Base-by-base conservation (phyloP, 352 stramenopile species). In the Peronospora tabacina region DNA sequence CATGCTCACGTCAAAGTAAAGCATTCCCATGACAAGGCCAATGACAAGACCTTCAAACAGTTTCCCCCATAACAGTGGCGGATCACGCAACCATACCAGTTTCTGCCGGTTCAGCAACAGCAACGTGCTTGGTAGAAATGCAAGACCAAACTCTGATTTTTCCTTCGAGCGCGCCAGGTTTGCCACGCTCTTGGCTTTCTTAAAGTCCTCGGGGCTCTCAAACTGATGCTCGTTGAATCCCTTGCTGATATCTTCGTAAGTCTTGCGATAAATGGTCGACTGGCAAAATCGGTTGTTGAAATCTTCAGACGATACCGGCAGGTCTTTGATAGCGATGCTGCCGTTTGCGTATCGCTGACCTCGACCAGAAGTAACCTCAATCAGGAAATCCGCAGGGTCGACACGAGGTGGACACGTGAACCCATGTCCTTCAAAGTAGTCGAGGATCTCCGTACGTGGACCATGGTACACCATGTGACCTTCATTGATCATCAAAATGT, bases 401-500 rank as follows among this genome's bases (percentile, higher is more conserved):
- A 68, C 72, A 52, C 70, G 70, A 6, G 66, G 56, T 3, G 81
- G 81, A 15, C 81, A 90, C 7, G 48, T 66, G 54, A 89, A 92
- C 0, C 86, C 88, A 10, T 82, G 63, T 17, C 64, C 58, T 15
- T 83, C 43, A 56, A 98, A 97, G 61, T 97, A 97, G 20, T 61
- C 61, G 30, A 85, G 17, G 29, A 85, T 83, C 40, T 85, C 68
- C 1, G 58, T 75, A 9, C 76, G 47, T 1, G 80, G 85, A 7
- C 94, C 95, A 38, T 96, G 88, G 62, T 97, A 98, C 15, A 98
- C 79, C 42, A 98, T 58, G 42, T 86, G 69, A 5, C 95, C 94
- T 50, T 96, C 79, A 55, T 94, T 87, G 20, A 98, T 52, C 55
- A 98, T 75, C 22, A 98, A 70, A 10, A 98, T 76, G 49, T 98